Conservation (phyloP, 163 green algal species). For the Chloromonas sp. region DNA sequence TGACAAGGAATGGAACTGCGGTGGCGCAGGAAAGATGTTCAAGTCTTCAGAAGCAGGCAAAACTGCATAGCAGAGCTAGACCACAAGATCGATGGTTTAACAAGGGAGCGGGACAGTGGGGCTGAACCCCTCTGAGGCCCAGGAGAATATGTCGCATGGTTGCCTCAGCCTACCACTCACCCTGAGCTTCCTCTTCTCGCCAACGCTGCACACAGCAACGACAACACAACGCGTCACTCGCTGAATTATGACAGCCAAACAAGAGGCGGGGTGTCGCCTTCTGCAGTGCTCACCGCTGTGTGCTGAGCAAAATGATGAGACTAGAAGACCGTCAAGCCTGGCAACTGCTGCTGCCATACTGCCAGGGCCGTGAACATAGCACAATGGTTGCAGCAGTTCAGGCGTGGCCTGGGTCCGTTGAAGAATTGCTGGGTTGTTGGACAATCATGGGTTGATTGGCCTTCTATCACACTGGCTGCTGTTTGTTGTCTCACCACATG, state of each 20-base stretch:
- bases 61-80: not conserved
- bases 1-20: not conserved
- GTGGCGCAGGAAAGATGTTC: not conserved
- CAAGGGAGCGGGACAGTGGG: not conserved
- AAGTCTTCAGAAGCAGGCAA: not conserved
- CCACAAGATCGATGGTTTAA: not conserved
- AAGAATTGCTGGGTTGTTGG: not conserved
- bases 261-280: not conserved
- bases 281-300: not conserved
- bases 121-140: not conserved
- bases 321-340: too few relatives aligned
- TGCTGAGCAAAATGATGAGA: not conserved
- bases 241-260: not conserved
- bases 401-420: not conserved
- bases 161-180: not conserved
- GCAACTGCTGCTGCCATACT: too few relatives aligned
- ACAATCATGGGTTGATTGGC: not conserved
- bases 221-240: not conserved
- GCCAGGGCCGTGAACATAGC: too few relatives aligned
- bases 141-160: not conserved
- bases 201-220: not conserved
- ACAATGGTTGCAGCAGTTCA: not conserved
- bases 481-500: slow-evolving; percentile 53
- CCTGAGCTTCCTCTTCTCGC: slow-evolving; percentile 1
- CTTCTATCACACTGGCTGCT: not conserved